Percentiles rank a stretch among this genome's conserved stretches.
These are phyloP conservation scores for Suillus subaureus DNA, from an alignment of 768 basidiomycete genomes.

Conservation along the genomic window DNA sequence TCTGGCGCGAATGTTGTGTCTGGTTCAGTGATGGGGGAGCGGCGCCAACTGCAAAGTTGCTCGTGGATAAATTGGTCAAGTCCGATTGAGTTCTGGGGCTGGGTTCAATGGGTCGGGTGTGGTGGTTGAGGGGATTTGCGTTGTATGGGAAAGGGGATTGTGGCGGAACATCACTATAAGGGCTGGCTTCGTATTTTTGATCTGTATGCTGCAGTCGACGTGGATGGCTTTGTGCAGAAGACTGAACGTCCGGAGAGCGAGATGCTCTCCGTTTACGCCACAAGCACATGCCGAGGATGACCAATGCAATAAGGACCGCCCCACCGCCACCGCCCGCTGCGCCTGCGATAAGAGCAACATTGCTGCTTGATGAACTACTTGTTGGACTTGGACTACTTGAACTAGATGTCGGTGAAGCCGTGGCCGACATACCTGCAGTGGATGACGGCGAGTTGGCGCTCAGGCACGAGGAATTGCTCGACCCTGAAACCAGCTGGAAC, in stretches of 20 bases:
- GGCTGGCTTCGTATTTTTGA: slow-evolving; percentile 27
- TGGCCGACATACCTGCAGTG: slow-evolving; percentile 26
- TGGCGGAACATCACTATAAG: slow-evolving; percentile 19
- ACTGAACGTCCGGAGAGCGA: slow-evolving; percentile 30
- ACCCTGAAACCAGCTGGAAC: slow-evolving; percentile 44
- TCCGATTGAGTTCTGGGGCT: slow-evolving; percentile 26
- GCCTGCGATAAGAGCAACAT: slow-evolving; percentile 51
- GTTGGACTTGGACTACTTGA: slow-evolving; percentile 14
- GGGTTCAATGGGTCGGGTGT: slow-evolving; percentile 32
- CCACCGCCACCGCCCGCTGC: slow-evolving; percentile 54
- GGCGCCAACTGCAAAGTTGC: neutral
- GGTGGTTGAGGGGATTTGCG: slow-evolving; percentile 19
- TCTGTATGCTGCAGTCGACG: slow-evolving; percentile 41
- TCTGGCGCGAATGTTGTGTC: slow-evolving; percentile 17
- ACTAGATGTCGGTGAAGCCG: slow-evolving; percentile 21
- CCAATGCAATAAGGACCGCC: slow-evolving; percentile 49
- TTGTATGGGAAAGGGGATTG: slow-evolving; percentile 35
- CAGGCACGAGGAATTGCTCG: slow-evolving; percentile 54
- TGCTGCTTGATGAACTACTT: slow-evolving; percentile 19
- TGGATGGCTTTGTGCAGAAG: slow-evolving; percentile 26
- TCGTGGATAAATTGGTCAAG: neutral
- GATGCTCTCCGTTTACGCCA: slow-evolving; percentile 26
- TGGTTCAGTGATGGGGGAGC: neutral
- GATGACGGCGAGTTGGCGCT: slow-evolving; percentile 54
- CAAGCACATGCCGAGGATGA: slow-evolving; percentile 53